phyloP scores from a whole-genome alignment of 2,329 filamentous ascomycete genomes.

The Calcarisporium arbuscula region DNA sequence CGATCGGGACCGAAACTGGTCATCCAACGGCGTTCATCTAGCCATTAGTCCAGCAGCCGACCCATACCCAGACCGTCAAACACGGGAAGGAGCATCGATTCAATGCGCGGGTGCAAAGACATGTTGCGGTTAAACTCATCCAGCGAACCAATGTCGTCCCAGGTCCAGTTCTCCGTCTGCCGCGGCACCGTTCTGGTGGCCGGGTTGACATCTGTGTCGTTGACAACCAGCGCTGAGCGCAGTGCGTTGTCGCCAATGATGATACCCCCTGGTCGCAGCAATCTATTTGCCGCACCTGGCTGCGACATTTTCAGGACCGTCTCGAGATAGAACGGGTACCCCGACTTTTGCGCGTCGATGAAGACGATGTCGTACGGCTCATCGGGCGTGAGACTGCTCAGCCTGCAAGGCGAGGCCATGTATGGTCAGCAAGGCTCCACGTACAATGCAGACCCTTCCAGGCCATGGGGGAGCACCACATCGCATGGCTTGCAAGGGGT shows the following conservation, averaged over 20 bases:
- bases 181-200: constrained; percentile 2
- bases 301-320: constrained; percentile 33
- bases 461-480: too few species aligned
- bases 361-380: constrained; percentile 44
- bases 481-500: neutral
- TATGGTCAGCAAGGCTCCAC: too few species aligned
- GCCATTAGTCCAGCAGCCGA: constrained; percentile 4
- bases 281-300: constrained; percentile 24
- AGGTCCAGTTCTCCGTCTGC: constrained; percentile 6
- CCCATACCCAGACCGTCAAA: constrained; percentile 5
- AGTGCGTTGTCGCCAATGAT: constrained; percentile 47
- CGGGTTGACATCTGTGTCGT: too few species aligned
- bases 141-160: constrained; percentile 3
- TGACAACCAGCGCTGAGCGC: constrained; percentile 36
- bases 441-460: too few species aligned
- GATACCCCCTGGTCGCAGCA: constrained; percentile 38
- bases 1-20: too few species aligned
- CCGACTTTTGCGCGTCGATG: constrained; percentile 43
- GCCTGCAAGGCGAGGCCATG: too few species aligned
- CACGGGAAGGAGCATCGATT: constrained; percentile 6
- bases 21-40: too few species aligned
- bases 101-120: constrained; percentile 1
- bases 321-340: constrained; percentile 37
- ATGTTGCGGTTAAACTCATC: constrained; percentile 8
- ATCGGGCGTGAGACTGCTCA: constrained; percentile 24